These are phyloP conservation scores for Talaromyces sp. DNA, from an alignment of 2,329 filamentous ascomycete genomes.

Conservation along the genomic window DNA sequence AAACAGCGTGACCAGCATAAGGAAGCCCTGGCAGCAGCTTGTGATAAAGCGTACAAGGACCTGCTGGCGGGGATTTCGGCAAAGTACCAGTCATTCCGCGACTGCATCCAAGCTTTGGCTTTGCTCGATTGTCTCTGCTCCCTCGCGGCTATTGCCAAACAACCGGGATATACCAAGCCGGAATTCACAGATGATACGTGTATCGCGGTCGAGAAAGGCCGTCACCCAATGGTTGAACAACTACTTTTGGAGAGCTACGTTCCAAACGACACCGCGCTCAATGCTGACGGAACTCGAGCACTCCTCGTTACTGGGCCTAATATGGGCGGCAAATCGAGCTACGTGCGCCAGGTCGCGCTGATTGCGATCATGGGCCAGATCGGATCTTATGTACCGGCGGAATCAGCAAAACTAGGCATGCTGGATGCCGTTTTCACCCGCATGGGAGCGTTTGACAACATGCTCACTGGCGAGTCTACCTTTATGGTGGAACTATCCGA, in stretches of 20 bases:
- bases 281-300: conserved; percentile 62
- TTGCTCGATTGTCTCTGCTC: conserved; percentile 87
- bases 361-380: conserved; percentile 93
- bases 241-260: conserved; percentile 82
- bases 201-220: conserved; percentile 68
- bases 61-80: conserved; percentile 70
- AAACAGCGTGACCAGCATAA: conserved; percentile 91
- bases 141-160: conserved; percentile 74
- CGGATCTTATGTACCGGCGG: conserved; percentile 87
- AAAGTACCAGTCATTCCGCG: conserved; percentile 86
- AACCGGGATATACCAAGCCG: conserved; percentile 84
- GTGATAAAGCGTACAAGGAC: conserved; percentile 72
- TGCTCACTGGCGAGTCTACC: conserved; percentile 88
- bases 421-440: conserved; percentile 90
- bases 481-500: conserved; percentile 98
- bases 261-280: conserved; percentile 75
- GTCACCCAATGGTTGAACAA: conserved; percentile 95
- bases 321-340: conserved; percentile 99
- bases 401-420: conserved; percentile 68
- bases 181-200: conserved; percentile 60
- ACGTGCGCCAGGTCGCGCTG: conserved; percentile 86
- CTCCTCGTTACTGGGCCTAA: conserved; percentile 94
- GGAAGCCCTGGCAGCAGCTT: conserved; percentile 86
- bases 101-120: conserved; percentile 79
- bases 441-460: conserved; percentile 94